Evolutionary conservation across 352 stramenopile species (phyloP).

Genomic region (Globisporangium megalacanthum): DNA sequence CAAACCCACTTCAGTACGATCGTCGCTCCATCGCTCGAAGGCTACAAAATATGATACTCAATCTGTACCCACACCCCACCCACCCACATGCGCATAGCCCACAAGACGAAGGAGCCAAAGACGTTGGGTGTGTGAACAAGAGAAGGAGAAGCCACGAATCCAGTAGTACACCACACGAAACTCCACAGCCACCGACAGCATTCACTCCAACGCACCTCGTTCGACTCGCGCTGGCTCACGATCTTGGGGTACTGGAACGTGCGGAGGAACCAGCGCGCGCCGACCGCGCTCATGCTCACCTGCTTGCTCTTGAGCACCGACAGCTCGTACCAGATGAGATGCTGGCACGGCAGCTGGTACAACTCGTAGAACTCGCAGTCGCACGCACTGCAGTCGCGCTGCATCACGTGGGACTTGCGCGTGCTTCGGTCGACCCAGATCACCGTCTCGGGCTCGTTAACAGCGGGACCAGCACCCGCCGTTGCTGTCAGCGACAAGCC

Average conservation of each 20-base stretch:
- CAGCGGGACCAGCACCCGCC: not conserved
- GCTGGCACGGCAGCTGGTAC: constrained; percentile 60
- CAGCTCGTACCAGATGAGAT: constrained; percentile 75
- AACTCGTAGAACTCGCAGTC: constrained; percentile 66
- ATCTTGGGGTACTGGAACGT: constrained; percentile 66
- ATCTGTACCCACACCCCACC: constrained; percentile 21
- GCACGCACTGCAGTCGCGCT: constrained; percentile 50
- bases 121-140: not conserved
- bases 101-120: not conserved
- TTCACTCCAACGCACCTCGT: constrained; percentile 35
- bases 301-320: constrained; percentile 57
- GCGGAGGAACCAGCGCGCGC: constrained; percentile 56
- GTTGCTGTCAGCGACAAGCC: not conserved
- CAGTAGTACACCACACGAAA: not conserved
- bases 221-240: constrained; percentile 50
- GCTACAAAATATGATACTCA: constrained; percentile 60
- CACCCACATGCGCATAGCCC: not conserved
- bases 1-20: too few relatives aligned
- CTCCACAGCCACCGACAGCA: not conserved
- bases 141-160: constrained; percentile 3
- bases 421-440: constrained; percentile 53
- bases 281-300: constrained; percentile 53
- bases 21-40: too few relatives aligned
- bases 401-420: constrained; percentile 48
- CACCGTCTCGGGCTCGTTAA: constrained; percentile 20